Percentiles rank a stretch among this genome's conserved stretches.
These are phyloP conservation scores for Suhomyces ambrosiae DNA, from an alignment of 1,139 yeast species.

Conservation along the genomic window DNA sequence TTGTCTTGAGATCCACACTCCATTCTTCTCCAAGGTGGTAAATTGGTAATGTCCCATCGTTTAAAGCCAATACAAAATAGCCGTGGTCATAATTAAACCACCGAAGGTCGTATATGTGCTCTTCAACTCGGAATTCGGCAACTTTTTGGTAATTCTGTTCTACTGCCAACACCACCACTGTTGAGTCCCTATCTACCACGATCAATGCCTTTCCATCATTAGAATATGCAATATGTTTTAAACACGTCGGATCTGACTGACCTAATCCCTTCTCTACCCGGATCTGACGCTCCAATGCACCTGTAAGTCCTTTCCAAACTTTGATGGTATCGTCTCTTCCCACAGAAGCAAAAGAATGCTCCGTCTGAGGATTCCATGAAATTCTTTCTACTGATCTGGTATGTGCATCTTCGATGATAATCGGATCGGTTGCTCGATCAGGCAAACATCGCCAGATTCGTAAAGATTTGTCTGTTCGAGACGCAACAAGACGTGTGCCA, in stretches of 20 bases:
- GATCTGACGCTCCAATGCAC: slow-evolving; percentile 38
- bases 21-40: slow-evolving; percentile 19
- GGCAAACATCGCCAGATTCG: slow-evolving; percentile 43
- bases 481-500: slow-evolving; percentile 48
- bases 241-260: slow-evolving; percentile 16
- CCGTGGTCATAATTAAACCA: slow-evolving; percentile 34
- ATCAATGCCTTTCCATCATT: slow-evolving; percentile 56
- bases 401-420: slow-evolving; percentile 48
- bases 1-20: slow-evolving; percentile 26
- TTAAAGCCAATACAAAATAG: slow-evolving; percentile 41
- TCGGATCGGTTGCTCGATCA: slow-evolving; percentile 35
- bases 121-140: slow-evolving; percentile 24
- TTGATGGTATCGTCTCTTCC: slow-evolving; percentile 56
- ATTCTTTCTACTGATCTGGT: slow-evolving; percentile 50
- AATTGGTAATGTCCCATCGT: slow-evolving; percentile 37
- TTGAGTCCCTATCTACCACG: slow-evolving; percentile 46
- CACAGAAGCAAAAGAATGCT: slow-evolving; percentile 57
- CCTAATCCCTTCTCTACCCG: slow-evolving; percentile 24
- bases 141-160: slow-evolving; percentile 29
- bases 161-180: slow-evolving; percentile 31
- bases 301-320: slow-evolving; percentile 56
- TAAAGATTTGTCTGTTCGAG: slow-evolving; percentile 49
- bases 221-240: slow-evolving; percentile 48
- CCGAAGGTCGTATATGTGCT: slow-evolving; percentile 36
- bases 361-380: slow-evolving; percentile 62